Percentiles rank a stretch among this genome's conserved stretches.
These are phyloP conservation scores for Incumbomyces delicatus DNA, from an alignment of 2,329 filamentous ascomycete genomes.

Conservation along the genomic window DNA sequence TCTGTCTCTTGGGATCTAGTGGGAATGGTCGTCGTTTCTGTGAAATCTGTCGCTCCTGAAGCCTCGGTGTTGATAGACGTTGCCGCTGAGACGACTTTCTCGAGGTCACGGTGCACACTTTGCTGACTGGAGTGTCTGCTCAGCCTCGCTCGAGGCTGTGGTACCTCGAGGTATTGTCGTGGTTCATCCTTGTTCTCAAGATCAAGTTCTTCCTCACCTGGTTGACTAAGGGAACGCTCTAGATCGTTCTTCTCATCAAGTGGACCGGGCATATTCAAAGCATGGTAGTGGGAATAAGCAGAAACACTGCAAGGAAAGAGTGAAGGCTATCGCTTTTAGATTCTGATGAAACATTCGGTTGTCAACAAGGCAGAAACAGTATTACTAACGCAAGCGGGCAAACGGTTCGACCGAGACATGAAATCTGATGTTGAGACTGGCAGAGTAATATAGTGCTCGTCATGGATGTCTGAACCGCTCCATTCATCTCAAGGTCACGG, in stretches of 20 bases:
- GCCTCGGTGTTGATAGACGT: constrained; percentile 4
- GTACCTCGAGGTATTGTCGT: constrained; percentile 14
- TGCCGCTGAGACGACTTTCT: constrained; percentile 30
- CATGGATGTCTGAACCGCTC: constrained; percentile 4
- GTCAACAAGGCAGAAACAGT: constrained; percentile 1
- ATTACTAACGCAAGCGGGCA: constrained; percentile 5
- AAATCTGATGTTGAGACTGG: neutral
- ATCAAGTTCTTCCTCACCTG: constrained; percentile 12
- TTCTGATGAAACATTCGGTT: too few species aligned
- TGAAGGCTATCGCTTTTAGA: too few species aligned
- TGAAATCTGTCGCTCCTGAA: constrained; percentile 11
- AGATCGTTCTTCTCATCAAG: constrained; percentile 16
- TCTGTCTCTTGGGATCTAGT: constrained; percentile 7
- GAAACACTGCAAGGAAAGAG: too few species aligned
- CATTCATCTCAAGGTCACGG: too few species aligned
- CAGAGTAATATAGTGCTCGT: constrained; percentile 1
- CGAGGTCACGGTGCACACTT: constrained; percentile 22
- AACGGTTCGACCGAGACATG: constrained; percentile 4
- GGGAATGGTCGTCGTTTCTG: constrained; percentile 26
- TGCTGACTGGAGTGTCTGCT: neutral
- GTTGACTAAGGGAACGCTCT: constrained; percentile 13
- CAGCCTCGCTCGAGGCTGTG: constrained; percentile 8
- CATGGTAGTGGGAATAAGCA: constrained; percentile 2
- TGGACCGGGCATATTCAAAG: neutral
- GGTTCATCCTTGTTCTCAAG: constrained; percentile 15